Evolutionary conservation across 257 asterid genomes (phyloP).

Genomic region (Agastache rugosa): DNA sequence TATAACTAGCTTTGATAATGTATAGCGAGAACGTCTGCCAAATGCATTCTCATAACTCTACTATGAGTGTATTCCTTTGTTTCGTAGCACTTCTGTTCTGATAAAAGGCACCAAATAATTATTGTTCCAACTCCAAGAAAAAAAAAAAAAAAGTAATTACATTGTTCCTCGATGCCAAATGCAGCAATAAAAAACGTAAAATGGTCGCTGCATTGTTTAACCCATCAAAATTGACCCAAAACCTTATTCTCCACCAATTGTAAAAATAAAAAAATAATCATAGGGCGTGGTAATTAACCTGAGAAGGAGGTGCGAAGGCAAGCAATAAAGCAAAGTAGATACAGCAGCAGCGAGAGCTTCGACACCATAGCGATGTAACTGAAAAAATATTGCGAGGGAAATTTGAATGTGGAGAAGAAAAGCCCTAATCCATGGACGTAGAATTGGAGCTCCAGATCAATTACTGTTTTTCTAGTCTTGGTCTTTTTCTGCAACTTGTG

Average conservation of each 20-base stretch:
- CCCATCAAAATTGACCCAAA: constrained; percentile 2
- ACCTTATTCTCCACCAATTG: not conserved
- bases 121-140: not conserved
- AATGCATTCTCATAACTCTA: constrained; percentile 1
- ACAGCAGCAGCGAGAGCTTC: constrained; percentile 46
- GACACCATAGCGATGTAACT: constrained; percentile 54
- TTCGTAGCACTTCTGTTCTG: not conserved
- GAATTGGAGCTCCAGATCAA: constrained; percentile 39
- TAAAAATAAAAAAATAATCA: not conserved
- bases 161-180: constrained; percentile 10
- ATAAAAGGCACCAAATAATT: constrained; percentile 2
- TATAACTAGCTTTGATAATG: constrained; percentile 14
- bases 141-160: not conserved
- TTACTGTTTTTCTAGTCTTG: not conserved
- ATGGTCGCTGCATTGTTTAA: constrained; percentile 14
- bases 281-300: constrained; percentile 41
- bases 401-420: constrained; percentile 27
- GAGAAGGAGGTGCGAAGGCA: constrained; percentile 50
- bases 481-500: constrained; percentile 6
- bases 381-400: constrained; percentile 6
- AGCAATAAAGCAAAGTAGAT: constrained; percentile 47
- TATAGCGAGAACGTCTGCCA: not conserved
- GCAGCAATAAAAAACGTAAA: constrained; percentile 24
- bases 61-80: not conserved
- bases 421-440: constrained; percentile 66